Percentiles rank a stretch among this genome's conserved stretches.
These are phyloP conservation scores for Emmonsia crescens DNA, from an alignment of 2,329 filamentous ascomycete genomes.

Conservation along the genomic window DNA sequence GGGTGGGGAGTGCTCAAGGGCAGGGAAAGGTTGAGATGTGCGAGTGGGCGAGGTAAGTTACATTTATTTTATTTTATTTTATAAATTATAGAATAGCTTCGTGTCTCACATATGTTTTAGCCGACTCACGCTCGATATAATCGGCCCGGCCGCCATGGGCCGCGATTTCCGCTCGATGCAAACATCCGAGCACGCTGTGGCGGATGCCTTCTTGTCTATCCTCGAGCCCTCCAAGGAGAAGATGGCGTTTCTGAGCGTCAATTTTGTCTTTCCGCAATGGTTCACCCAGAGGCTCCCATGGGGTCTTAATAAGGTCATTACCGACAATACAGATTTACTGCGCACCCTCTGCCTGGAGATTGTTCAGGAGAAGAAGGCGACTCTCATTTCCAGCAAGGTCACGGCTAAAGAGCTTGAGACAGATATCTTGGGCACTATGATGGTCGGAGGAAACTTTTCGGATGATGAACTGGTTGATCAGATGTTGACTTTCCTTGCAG, in stretches of 20 bases:
- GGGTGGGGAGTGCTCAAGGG: conserved; percentile 8
- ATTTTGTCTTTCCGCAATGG: conserved; percentile 41
- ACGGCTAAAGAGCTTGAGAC: conserved; percentile 28
- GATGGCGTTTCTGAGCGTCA: conserved; percentile 33
- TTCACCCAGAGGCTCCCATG: conserved; percentile 38
- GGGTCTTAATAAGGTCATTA: conserved; percentile 22
- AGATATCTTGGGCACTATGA: conserved; percentile 31
- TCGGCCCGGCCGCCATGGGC: conserved; percentile 47
- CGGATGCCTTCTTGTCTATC: conserved; percentile 41
- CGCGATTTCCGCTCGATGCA: conserved; percentile 45
- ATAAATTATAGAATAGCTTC: too few species aligned
- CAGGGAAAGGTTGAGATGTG: conserved; percentile 27
- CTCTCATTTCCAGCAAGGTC: conserved; percentile 22
- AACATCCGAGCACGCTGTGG: conserved; percentile 43
- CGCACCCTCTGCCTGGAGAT: conserved; percentile 26
- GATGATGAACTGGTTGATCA: conserved; percentile 33
- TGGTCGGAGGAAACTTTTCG: conserved; percentile 28
- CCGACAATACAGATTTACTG: conserved; percentile 22
- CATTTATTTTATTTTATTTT: too few species aligned
- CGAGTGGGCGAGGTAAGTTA: conserved; percentile 23
- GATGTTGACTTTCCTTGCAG: conserved; percentile 34
- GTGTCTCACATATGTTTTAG: conserved; percentile 11
- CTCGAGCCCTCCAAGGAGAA: conserved; percentile 38
- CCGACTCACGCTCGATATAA: conserved; percentile 48
- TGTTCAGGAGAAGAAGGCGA: conserved; percentile 23